Base-by-base conservation (phyloP, 2,329 filamentous ascomycete species). In the Diaporthe vexans region DNA sequence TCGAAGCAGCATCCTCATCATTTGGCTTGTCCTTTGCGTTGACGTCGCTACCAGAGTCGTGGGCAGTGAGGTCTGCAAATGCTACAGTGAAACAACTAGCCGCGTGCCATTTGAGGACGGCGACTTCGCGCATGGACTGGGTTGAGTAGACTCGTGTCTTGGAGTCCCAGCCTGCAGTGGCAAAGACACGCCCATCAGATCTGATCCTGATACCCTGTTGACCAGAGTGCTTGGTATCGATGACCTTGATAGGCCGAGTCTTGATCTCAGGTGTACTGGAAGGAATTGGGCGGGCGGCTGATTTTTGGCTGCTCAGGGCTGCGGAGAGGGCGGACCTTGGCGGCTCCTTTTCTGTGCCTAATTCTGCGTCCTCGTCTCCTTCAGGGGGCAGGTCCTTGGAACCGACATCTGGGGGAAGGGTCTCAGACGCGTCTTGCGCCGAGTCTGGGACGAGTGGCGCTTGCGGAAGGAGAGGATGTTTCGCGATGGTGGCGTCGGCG, bases 101-200 rank as follows among this genome's bases (percentile, higher is more conserved):
- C 78, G 93, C 92, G 83, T 98, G 97, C 96, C 96, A 98, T 83
- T 97, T 97, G 76, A 98, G 85, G 72, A 98, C 95, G 0, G 96
- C 97, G 15, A 98, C 83, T 82, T 98, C 95, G 79, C 93, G 94
- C 87, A 98, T 88, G 0, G 91, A 93, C 83, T 93, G 95, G 61
- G 89, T 85, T 4, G 93, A 93, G 82, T 98, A 99, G 1, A 98
- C 91, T 11, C 97, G 88, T 1, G 95, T 86, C 63, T 92, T 91
- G 1, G 91, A 89, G 82, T 99, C 97, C 97, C 97, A 99, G 4
- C 97, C 97, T 0, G 94, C 96, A 0, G 96, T 98, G 4, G 94
- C 94, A 77, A 98, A 93, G 5, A 99, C 88, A 76, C 90, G 93
- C 3, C 92, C 94, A 81, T 99, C 97, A 1, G 91, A 92, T 19